These are phyloP conservation scores for Kodamaea hsintzibuensis DNA, from an alignment of 805 yeast species.

Conservation along the genomic window DNA sequence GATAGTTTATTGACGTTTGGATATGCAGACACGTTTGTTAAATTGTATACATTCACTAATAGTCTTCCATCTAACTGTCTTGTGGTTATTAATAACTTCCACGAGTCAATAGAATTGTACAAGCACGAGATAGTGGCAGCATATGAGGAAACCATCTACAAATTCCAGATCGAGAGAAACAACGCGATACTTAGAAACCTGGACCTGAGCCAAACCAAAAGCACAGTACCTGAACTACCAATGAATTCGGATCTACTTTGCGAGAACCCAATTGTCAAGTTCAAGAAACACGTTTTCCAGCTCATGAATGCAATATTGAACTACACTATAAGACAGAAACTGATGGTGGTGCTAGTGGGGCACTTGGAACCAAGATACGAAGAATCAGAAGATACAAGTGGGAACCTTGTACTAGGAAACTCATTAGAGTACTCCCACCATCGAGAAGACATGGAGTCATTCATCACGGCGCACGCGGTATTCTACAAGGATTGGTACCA, in stretches of 20 bases:
- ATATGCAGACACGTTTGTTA: conserved; percentile 28
- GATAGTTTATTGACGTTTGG: conserved; percentile 14
- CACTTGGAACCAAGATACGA: conserved; percentile 30
- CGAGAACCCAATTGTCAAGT: conserved; percentile 32
- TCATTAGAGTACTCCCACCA: conserved; percentile 5
- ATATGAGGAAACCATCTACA: conserved; percentile 35
- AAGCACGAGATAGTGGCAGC: conserved; percentile 32
- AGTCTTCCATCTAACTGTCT: conserved; percentile 13
- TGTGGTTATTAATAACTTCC: conserved; percentile 32
- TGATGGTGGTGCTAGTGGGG: conserved; percentile 32
- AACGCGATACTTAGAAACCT: background rate
- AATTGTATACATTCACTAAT: conserved; percentile 21
- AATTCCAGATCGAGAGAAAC: conserved; percentile 28
- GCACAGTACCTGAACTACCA: conserved; percentile 30
- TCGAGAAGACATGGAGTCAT: conserved; percentile 17
- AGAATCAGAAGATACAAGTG: conserved; percentile 2
- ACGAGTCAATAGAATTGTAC: conserved; percentile 37
- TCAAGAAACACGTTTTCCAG: conserved; percentile 29
- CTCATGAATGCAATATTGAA: conserved; percentile 28
- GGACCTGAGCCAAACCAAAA: background rate
- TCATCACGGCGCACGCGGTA: conserved; percentile 24
- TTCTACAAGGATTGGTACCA: conserved; percentile 40
- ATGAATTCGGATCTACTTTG: conserved; percentile 25
- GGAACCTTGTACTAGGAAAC: conserved; percentile 5
- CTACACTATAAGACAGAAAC: conserved; percentile 22